phyloP scores from a whole-genome alignment of 2,329 filamentous ascomycete genomes.

The Trichoderma pleuroti region DNA sequence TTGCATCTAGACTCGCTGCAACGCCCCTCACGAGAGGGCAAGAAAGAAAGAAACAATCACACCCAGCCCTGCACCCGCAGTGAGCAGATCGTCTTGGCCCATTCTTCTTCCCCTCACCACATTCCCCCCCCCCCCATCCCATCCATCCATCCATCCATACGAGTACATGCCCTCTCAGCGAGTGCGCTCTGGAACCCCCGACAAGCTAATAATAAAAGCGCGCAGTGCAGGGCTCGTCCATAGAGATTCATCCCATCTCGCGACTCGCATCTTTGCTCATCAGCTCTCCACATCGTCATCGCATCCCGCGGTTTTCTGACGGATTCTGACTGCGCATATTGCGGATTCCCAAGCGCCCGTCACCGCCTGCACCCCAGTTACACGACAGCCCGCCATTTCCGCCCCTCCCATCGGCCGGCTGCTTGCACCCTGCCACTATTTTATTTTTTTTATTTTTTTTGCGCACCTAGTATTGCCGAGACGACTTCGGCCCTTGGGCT shows the following conservation, averaged over 20 bases:
- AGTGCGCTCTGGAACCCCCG: neutral
- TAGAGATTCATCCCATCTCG: neutral
- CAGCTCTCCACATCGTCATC: conserved; percentile 13
- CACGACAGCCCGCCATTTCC: conserved; percentile 20
- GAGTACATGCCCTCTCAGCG: neutral
- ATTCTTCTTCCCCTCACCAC: neutral
- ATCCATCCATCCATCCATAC: neutral
- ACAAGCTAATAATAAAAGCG: conserved; percentile 13
- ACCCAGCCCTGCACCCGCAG: neutral
- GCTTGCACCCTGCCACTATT: conserved; percentile 13
- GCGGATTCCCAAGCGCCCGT: conserved; percentile 20
- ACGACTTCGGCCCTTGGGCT: conserved; percentile 14
- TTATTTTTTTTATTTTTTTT: neutral
- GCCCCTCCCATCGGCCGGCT: conserved; percentile 13
- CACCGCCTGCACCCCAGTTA: conserved; percentile 25
- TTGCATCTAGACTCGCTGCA: conserved; percentile 6
- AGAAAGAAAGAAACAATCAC: neutral
- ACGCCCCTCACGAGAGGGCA: conserved; percentile 8
- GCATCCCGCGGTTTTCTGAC: neutral
- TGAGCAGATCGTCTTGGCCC: conserved; percentile 7
- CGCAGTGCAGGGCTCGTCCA: conserved; percentile 6
- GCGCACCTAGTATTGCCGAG: conserved; percentile 1
- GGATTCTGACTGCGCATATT: conserved; percentile 10
- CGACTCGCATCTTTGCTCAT: neutral
- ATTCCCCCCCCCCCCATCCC: neutral